Base-by-base conservation (phyloP, 352 stramenopile species). In the Phytophthora multivora region DNA sequence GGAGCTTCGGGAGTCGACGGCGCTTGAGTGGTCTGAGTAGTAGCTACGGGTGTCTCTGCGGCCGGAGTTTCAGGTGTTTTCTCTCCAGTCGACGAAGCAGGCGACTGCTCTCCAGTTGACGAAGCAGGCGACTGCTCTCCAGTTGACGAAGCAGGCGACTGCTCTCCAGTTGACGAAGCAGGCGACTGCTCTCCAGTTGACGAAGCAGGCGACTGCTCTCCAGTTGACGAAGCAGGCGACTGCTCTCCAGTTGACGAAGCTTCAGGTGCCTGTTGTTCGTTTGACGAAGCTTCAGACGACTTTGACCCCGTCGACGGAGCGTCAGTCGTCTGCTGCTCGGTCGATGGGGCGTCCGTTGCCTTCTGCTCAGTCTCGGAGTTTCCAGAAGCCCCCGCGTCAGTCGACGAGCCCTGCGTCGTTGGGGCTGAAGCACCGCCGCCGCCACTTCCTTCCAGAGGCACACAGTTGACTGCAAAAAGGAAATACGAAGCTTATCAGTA, bases 391-490 rank as follows among this genome's bases (percentile, higher is more conserved):
- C 16, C 42, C 1, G 58, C n/a, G 31, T 45, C 16, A 12, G 49
- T 43, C 10, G 49, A 30, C 13, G 58, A 49, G 16, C 15, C 23
- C 12, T 40, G 9, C 18, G 52, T 48, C 18, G 42, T 50, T 13
- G 16, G n/a, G 12, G 35, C 2, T 9, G 35, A 40, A 19, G 2
- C 35, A 40, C 35, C 35, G 13, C 35, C 33, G 13, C 33, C 35
- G 18, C 50, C 59, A 23, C 55, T 66, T 36, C 62, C 62, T 39
- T 46, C 55, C 26, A 66, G 23, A 23, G 61, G 61, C 9, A 69
- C 53, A 13, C 61, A 69, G 31, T 64, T 69, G 35, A 69, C 61
- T 65, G 36, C 25, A 36, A 16, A 39, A 39, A 6, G 10, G 6
- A 4, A 39, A 39, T 6, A 16, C 11, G 5, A 16, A 39, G 15